phyloP scores from a whole-genome alignment of 2,329 filamentous ascomycete genomes.

The Pseudovirgaria hyperparasitica region DNA sequence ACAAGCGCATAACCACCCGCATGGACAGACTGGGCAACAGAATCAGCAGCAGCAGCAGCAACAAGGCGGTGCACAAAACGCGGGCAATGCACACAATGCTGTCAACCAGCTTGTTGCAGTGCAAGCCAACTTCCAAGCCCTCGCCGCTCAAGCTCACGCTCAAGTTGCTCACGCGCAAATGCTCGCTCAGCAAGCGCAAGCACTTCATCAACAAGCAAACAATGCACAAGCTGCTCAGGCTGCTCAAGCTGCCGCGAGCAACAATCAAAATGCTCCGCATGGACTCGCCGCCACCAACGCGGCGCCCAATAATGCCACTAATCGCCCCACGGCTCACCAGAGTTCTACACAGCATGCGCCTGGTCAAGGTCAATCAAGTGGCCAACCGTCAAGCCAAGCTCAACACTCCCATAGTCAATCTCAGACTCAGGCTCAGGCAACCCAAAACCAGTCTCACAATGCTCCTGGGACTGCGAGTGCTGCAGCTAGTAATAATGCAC shows the following conservation, averaged over 20 bases:
- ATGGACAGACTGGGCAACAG: constrained; percentile 9
- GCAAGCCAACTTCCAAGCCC: constrained; percentile 17
- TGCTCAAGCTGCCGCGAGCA: not conserved
- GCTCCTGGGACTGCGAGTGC: too few species aligned
- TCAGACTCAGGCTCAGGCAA: too few species aligned
- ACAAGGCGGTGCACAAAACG: constrained; percentile 2
- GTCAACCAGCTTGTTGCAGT: constrained; percentile 5
- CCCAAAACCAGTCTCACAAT: too few species aligned
- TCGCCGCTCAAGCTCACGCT: constrained; percentile 23
- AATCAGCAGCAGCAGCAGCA: constrained; percentile 12
- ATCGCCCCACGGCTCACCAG: too few species aligned
- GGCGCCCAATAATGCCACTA: too few species aligned
- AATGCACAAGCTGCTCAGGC: not conserved
- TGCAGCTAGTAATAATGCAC: too few species aligned
- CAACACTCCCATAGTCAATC: too few species aligned
- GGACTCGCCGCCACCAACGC: constrained; percentile 2
- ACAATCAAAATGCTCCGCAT: too few species aligned
- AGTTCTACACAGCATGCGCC: too few species aligned
- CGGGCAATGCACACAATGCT: constrained; percentile 2
- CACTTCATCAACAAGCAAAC: constrained; percentile 14
- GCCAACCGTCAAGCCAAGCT: too few species aligned
- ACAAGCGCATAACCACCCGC: constrained; percentile 10
- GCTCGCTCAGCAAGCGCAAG: constrained; percentile 21
- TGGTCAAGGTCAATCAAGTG: too few species aligned
- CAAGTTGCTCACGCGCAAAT: constrained; percentile 21